These are phyloP conservation scores for Globisporangium canariense DNA, from an alignment of 352 stramenopile genomes.

Conservation along the genomic window DNA sequence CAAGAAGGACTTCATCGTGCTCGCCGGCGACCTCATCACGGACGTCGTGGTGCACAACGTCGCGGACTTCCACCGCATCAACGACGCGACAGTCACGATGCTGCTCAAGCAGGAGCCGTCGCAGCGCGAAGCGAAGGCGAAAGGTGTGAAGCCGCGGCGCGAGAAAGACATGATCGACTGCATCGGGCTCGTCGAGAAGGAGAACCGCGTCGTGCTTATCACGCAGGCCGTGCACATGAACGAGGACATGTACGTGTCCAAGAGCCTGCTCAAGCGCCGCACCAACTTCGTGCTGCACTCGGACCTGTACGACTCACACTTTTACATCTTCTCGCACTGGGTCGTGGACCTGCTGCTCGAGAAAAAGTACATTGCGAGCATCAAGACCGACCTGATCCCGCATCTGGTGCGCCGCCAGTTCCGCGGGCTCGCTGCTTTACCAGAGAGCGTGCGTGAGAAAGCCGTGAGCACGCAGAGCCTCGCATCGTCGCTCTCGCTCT, in stretches of 20 bases:
- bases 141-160: slow-evolving; percentile 65
- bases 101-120: slow-evolving; percentile 57
- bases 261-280: slow-evolving; percentile 70
- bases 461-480: slow-evolving; percentile 56
- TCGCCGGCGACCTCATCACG: slow-evolving; percentile 75
- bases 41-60: slow-evolving; percentile 80
- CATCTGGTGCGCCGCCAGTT: slow-evolving; percentile 80
- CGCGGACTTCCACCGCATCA: slow-evolving; percentile 78
- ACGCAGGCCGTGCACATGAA: slow-evolving; percentile 78
- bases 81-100: slow-evolving; percentile 85
- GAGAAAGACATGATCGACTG: slow-evolving; percentile 85
- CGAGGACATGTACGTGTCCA: slow-evolving; percentile 76
- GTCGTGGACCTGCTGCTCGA: slow-evolving; percentile 71
- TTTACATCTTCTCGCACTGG: slow-evolving; percentile 87
- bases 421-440: slow-evolving; percentile 50
- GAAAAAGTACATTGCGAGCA: slow-evolving; percentile 84
- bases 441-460: slow-evolving; percentile 53
- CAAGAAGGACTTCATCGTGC: slow-evolving; percentile 78
- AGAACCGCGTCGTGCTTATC: slow-evolving; percentile 67
- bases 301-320: slow-evolving; percentile 78
- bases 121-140: slow-evolving; percentile 25
- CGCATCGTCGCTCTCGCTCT: slow-evolving; percentile 56
- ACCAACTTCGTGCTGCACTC: slow-evolving; percentile 72
- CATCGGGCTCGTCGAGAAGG: slow-evolving; percentile 62
- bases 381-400: slow-evolving; percentile 79